A percentile compares a stretch with the other conserved stretches of the same genome.
These are phyloP conservation scores for Candida ipomoeae DNA, from an alignment of 805 yeast genomes.

Conservation along the genomic window DNA sequence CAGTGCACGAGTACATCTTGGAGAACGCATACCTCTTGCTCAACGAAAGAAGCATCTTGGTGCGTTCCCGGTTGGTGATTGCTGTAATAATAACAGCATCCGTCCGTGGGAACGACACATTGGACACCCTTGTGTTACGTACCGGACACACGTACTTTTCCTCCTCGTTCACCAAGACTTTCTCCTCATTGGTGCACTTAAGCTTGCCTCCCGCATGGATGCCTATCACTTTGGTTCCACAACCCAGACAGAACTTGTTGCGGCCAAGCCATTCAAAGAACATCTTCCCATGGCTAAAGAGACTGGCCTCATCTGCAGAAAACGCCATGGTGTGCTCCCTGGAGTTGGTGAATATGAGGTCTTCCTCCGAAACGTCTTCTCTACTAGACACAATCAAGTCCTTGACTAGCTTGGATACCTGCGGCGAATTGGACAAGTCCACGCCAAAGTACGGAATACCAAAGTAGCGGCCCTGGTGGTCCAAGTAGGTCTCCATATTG, in stretches of 20 bases:
- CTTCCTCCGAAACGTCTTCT: slow-evolving; percentile 16
- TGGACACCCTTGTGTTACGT: slow-evolving; percentile 48
- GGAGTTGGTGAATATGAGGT: slow-evolving; percentile 27
- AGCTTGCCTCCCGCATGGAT: slow-evolving; percentile 59
- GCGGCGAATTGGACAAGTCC: slow-evolving; percentile 47
- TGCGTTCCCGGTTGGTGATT: slow-evolving; percentile 55
- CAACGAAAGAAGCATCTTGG: slow-evolving; percentile 67
- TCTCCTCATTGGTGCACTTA: slow-evolving; percentile 17
- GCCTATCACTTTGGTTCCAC: slow-evolving; percentile 64
- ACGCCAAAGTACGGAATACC: slow-evolving; percentile 67
- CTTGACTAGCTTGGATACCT: slow-evolving; percentile 35
- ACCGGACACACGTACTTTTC: slow-evolving; percentile 33
- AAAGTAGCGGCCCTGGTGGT: slow-evolving; percentile 44
- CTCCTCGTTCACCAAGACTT: neutral
- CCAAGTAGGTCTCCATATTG: slow-evolving; percentile 33
- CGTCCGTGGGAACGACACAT: slow-evolving; percentile 86
- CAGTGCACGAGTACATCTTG: slow-evolving; percentile 75
- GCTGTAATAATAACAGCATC: slow-evolving; percentile 88
- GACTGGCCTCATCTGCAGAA: slow-evolving; percentile 48
- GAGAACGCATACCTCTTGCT: slow-evolving; percentile 54
- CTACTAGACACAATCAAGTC: slow-evolving; percentile 15
- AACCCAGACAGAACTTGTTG: slow-evolving; percentile 78
- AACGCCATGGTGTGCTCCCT: slow-evolving; percentile 36
- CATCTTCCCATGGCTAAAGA: slow-evolving; percentile 79
- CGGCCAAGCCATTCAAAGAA: slow-evolving; percentile 79